Base-by-base conservation (phyloP, 805 yeast genomes). In the Isabelozyma rhagii region DNA sequence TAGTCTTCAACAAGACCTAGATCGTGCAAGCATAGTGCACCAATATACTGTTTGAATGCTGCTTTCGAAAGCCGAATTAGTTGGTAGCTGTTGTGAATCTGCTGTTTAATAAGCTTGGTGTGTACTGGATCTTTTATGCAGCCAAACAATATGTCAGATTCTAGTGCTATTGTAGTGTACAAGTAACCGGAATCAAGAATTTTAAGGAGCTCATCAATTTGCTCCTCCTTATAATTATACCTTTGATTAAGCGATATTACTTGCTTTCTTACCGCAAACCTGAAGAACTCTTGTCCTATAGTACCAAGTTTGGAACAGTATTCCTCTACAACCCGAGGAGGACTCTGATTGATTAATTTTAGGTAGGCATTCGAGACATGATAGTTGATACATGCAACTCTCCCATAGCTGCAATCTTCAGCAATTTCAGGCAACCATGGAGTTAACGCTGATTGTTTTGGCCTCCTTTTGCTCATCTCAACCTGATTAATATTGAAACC, bases 1-100 rank as follows among this genome's bases (percentile, higher is more conserved):
- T 62, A 61, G 13, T 39, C 41, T 27, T 56, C 57, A 17, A 53
- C 51, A n/a, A 29, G 29, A 7, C 38, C 36, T 10, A 48, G 40
- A 25, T 51, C 51, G 9, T 47, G 43, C 18, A 27, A 49, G 9
- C 46, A 41, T n/a, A 61, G 45, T 11, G 55, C 51, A 3, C 61
- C 66, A 34, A 60, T 40, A 47, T 53, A 60, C 48, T 63, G 67
- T 41, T 49, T 55, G 48, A 60, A 63, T 31, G 36, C 36, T 4
- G 36, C 36, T 31, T 31, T 31, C 10, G 36, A 31, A 31, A 31
- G 36, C n/a, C 36, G 36, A 13, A 31, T 31, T 6, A 31, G 36
- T 31, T 31, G 36, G 36, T 31, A 31, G 36, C 36, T 31, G n/a
- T 31, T 31, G 7, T 31, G 10, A 13, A 31, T 31, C 8, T 31